Evolutionary conservation across 2,329 filamentous ascomycete genomes (phyloP), one percentile per base, ranked within the genome.

Genomic region (Whalleya microplaca): DNA sequence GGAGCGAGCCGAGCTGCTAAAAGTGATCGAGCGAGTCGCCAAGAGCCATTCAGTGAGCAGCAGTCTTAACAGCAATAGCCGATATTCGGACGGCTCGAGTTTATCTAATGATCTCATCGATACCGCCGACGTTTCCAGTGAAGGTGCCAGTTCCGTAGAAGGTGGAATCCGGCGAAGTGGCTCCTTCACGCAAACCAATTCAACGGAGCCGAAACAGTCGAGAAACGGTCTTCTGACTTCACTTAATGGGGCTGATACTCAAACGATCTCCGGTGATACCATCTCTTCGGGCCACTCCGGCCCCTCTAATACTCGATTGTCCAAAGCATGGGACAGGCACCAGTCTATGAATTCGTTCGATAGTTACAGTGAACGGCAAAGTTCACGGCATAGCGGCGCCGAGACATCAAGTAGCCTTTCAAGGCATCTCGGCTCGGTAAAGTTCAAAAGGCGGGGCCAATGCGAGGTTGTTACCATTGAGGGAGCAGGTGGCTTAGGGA

Each of bases 1-100:
- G 59, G 91, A 96, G 70, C 86, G 85, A 42, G 80, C 87, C 45
- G 83, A 84, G 40, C 84, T 97, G 8, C 75, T 92, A 41, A 83
- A 80, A 63, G 83, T 95, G 37, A 91, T 97, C 48, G 88, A 96
- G 61, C 87, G 86, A 45, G 88, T 92, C 47, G 84, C 90, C 19
- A 86, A 80, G 68, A 86, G 82, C 32, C 89, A 93, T 55, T 69
- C 78, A 8, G 68, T 80, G 44, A 75, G 71, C 48, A 74, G 76
- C 48, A 74, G 76, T 46, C 78, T 73, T 43, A 74, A 75, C 14
- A 72, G 73, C 9, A 60, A 72, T 3, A 77, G 75, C 55, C 77
- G 79, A 18, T 78, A 81, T 55, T 83, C 83, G 0, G 84, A 85
- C 43, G 76, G 72, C 6, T 86, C 84, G 1, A 80, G 70, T 56